phyloP scores from a whole-genome alignment of 2,329 filamentous ascomycete species.

The Fusarium hainanense region DNA sequence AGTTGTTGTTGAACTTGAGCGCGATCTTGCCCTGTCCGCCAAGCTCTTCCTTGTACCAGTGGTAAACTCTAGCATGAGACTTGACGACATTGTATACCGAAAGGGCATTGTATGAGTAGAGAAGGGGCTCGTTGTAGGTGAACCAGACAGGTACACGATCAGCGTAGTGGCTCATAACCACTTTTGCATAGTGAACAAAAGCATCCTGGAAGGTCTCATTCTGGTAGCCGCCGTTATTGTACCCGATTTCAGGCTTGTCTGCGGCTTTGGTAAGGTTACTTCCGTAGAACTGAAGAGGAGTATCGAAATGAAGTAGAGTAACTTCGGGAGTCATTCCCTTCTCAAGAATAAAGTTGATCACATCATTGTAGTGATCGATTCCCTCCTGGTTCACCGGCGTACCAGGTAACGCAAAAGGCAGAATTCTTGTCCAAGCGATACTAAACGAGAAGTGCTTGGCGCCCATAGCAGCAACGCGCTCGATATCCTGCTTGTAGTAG shows the following conservation, averaged over 20 bases:
- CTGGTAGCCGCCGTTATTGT: constrained; percentile 57
- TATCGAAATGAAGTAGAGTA: constrained; percentile 63
- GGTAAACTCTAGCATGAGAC: constrained; percentile 61
- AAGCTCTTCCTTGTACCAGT: constrained; percentile 66
- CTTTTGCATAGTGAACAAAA: constrained; percentile 65
- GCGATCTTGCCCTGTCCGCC: constrained; percentile 62
- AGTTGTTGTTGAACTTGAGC: constrained; percentile 63
- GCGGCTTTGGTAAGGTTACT: constrained; percentile 46
- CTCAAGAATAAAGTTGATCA: constrained; percentile 61
- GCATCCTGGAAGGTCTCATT: constrained; percentile 61
- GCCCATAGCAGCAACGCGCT: constrained; percentile 62
- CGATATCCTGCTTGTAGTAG: constrained; percentile 67
- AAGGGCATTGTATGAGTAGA: constrained; percentile 55
- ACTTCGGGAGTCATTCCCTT: constrained; percentile 62
- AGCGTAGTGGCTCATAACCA: constrained; percentile 62
- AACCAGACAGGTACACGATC: constrained; percentile 64
- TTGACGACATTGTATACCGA: constrained; percentile 56
- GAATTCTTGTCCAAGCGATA: constrained; percentile 63
- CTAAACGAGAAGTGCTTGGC: constrained; percentile 64
- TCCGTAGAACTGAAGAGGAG: constrained; percentile 56
- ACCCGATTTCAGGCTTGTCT: constrained; percentile 49
- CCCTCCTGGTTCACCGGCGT: constrained; percentile 63
- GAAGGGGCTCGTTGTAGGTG: constrained; percentile 64
- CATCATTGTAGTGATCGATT: constrained; percentile 64
- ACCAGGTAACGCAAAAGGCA: constrained; percentile 62